Evolutionary conservation across 768 basidiomycete genomes (phyloP).

Genomic region (Dioszegia crocea): DNA sequence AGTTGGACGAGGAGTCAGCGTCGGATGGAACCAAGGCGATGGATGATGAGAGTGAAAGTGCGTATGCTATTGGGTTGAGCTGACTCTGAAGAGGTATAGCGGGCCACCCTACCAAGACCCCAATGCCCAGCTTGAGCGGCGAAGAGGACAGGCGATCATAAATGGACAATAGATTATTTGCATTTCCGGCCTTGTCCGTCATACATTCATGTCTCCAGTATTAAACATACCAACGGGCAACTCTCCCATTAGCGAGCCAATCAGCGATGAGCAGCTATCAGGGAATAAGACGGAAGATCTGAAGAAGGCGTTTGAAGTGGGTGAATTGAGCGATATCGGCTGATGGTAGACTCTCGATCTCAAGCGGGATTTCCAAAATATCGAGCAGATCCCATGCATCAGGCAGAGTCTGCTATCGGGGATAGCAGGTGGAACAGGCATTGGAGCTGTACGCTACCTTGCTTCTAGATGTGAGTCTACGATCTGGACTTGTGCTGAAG

Average conservation of each 20-base stretch:
- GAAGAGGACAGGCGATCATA: too few relatives aligned
- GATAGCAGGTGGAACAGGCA: conserved; percentile 42
- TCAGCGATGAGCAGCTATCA: conserved; percentile 22
- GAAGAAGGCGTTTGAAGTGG: conserved; percentile 32
- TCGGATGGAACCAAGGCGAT: too few relatives aligned
- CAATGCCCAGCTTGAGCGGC: too few relatives aligned
- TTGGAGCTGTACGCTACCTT: conserved; percentile 42
- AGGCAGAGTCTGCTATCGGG: conserved; percentile 44
- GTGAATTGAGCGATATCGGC: background rate
- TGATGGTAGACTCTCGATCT: conserved; percentile 27
- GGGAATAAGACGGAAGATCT: conserved; percentile 35
- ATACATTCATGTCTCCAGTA: background rate
- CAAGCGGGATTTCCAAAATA: conserved; percentile 38
- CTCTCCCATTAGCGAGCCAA: conserved; percentile 13
- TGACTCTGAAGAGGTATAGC: too few relatives aligned
- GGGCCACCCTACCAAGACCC: too few relatives aligned
- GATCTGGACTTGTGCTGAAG: background rate
- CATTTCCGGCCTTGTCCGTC: background rate
- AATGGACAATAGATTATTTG: too few relatives aligned
- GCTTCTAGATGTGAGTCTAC: conserved; percentile 39
- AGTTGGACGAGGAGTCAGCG: too few relatives aligned
- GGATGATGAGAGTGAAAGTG: too few relatives aligned
- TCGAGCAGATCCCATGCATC: conserved; percentile 45
- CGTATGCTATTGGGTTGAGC: too few relatives aligned
- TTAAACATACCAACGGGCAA: conserved; percentile 45